Evolutionary conservation across 805 yeast genomes (phyloP).

Genomic region (Saturnispora kantuleensis): DNA sequence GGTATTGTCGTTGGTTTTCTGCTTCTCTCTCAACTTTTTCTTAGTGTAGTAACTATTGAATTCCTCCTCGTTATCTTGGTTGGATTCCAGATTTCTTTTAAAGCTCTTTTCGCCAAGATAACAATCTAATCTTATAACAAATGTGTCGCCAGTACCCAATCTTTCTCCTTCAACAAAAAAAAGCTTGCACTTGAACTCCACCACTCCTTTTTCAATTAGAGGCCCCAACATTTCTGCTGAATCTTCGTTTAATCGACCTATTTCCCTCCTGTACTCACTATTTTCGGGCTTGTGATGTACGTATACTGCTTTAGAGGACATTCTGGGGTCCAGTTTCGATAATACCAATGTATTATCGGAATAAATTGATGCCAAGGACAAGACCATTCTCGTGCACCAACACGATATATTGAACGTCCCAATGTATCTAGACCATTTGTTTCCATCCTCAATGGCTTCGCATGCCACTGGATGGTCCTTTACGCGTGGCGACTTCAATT

Average conservation of each 20-base stretch:
- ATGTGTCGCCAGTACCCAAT: constrained; percentile 66
- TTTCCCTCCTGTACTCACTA: constrained; percentile 35
- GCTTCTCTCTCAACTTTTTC: neutral
- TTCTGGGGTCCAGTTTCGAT: constrained; percentile 11
- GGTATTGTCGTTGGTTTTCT: constrained; percentile 1
- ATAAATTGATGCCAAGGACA: constrained; percentile 33
- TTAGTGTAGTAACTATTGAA: constrained; percentile 2
- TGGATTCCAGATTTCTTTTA: neutral
- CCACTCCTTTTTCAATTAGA: constrained; percentile 43
- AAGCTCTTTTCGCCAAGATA: constrained; percentile 29
- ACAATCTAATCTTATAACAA: constrained; percentile 61
- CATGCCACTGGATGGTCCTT: neutral
- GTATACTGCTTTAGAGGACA: constrained; percentile 20
- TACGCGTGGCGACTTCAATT: neutral
- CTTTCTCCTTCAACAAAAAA: constrained; percentile 44
- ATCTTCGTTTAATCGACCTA: constrained; percentile 70
- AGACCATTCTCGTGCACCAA: constrained; percentile 63
- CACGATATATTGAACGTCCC: constrained; percentile 55
- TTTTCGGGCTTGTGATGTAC: constrained; percentile 16
- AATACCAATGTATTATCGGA: constrained; percentile 26
- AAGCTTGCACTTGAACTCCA: constrained; percentile 47
- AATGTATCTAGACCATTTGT: constrained; percentile 30
- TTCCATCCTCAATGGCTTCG: neutral
- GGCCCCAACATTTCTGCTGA: constrained; percentile 59
- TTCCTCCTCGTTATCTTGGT: constrained; percentile 22